Conservation (phyloP, 176 grass and related monocot species). For the Saccharum officinarum region DNA sequence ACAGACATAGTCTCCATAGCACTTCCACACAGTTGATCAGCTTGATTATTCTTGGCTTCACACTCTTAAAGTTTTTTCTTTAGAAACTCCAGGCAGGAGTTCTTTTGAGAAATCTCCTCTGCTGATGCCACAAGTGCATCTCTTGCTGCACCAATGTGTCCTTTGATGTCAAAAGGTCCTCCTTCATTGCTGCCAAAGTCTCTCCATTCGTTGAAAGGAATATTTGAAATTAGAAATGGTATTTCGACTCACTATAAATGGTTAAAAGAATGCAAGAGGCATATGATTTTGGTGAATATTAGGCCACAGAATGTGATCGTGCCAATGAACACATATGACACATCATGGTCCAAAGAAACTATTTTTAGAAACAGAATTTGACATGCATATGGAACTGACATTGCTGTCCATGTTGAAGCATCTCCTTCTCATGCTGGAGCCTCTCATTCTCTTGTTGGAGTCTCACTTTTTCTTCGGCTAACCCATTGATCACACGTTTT, state of each 20-base stretch:
- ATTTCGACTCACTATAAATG: not conserved
- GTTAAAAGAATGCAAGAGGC: not conserved
- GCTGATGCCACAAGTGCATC: not conserved
- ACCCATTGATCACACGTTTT: not conserved
- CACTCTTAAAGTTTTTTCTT: slow-evolving; percentile 33
- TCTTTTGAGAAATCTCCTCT: slow-evolving; percentile 5
- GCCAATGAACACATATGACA: not conserved
- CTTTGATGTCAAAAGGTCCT: slow-evolving; percentile 16
- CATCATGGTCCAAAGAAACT: not conserved
- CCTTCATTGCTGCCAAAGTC: slow-evolving; percentile 3
- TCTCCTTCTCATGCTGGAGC: slow-evolving; percentile 28
- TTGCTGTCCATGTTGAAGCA: not conserved
- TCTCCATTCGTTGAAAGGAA: not conserved
- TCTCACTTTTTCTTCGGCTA: not conserved
- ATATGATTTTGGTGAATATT: not conserved
- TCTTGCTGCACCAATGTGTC: not conserved
- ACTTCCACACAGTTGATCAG: not conserved
- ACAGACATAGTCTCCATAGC: not conserved
- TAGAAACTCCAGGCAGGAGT: slow-evolving; percentile 14
- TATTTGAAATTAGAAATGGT: not conserved
- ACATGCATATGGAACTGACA: slow-evolving; percentile 12
- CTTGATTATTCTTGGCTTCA: slow-evolving; percentile 19
- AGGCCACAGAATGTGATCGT: not conserved
- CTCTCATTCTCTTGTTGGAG: slow-evolving; percentile 14
- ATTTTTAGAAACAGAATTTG: not conserved